Percentiles rank a stretch among this genome's conserved stretches.
Conservation (phyloP, 768 basidiomycete genomes). For the Phanerochaete sordida region DNA sequence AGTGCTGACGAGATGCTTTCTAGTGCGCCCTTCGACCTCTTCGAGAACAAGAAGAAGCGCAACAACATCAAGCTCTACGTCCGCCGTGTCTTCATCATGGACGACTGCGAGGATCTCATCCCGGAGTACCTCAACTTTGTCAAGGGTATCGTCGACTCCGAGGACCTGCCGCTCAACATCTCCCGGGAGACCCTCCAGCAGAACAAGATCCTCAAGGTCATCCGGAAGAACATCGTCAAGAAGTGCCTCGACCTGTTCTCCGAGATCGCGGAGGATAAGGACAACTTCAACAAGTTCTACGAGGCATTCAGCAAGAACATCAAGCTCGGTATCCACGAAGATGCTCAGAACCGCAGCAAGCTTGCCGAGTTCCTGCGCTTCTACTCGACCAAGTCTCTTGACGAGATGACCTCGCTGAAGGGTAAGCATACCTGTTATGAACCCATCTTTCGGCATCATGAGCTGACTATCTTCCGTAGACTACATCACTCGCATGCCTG, state of each 20-base stretch:
- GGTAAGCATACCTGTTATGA: conserved; percentile 46
- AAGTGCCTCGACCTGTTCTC: conserved; percentile 92
- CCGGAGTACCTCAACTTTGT: conserved; percentile 99
- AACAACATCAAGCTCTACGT: conserved; percentile 99
- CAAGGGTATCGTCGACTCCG: conserved; percentile 99
- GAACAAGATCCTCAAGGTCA: conserved; percentile 99
- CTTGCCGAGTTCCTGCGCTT: conserved; percentile 99
- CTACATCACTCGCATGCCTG: conserved; percentile 99
- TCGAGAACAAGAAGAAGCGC: conserved; percentile 99
- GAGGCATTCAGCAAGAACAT: conserved; percentile 99
- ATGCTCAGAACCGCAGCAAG: conserved; percentile 98
- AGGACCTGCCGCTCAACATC: conserved; percentile 99
- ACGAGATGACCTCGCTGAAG: conserved; percentile 92
- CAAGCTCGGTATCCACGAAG: conserved; percentile 99
- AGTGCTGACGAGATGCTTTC: conserved; percentile 5
- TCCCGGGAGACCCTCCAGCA: conserved; percentile 99
- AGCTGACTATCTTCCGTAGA: conserved; percentile 41
- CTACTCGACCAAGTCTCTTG: conserved; percentile 90
- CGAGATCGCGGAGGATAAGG: conserved; percentile 99
- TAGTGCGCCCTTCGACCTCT: conserved; percentile 98
- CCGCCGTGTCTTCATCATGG: conserved; percentile 99
- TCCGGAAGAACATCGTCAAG: conserved; percentile 99
- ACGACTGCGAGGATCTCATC: conserved; percentile 98
- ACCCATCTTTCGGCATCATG: not conserved
- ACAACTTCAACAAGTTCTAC: conserved; percentile 96